Evolutionary conservation across 2,329 filamentous ascomycete species (phyloP).

Genomic region (Trichoderma brevicompactum): DNA sequence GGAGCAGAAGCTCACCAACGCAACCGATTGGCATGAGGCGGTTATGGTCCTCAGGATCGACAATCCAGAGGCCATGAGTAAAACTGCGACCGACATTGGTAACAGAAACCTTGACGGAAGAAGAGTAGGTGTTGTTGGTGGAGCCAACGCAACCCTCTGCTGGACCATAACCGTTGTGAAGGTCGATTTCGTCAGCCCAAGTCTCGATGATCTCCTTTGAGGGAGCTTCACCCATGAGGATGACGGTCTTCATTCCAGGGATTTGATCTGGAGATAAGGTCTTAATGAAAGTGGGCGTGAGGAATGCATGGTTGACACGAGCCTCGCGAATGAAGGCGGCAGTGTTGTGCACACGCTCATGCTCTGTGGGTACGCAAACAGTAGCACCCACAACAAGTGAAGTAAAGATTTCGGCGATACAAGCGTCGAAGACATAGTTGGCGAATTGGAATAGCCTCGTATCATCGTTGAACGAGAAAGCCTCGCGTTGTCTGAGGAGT

Average conservation of each 20-base stretch:
- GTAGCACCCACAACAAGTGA: slow-evolving; percentile 1
- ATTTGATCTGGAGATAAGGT: slow-evolving; percentile 5
- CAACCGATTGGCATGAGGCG: slow-evolving; percentile 32
- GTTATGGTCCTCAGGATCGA: slow-evolving; percentile 32
- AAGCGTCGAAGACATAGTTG: slow-evolving; percentile 23
- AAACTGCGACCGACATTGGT: slow-evolving; percentile 15
- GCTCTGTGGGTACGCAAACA: slow-evolving; percentile 22
- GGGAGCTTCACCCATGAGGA: slow-evolving; percentile 28
- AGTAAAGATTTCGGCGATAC: slow-evolving; percentile 11
- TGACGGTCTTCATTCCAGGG: slow-evolving; percentile 27
- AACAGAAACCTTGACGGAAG: background rate
- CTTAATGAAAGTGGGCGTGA: slow-evolving; percentile 30
- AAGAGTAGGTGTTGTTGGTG: background rate
- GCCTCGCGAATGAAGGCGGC: slow-evolving; percentile 19
- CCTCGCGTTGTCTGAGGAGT: slow-evolving; percentile 13
- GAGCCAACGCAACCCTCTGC: slow-evolving; percentile 27
- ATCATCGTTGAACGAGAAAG: background rate
- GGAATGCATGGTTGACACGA: slow-evolving; percentile 18
- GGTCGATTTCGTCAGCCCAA: slow-evolving; percentile 28
- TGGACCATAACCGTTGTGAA: slow-evolving; percentile 33
- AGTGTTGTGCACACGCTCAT: slow-evolving; percentile 8
- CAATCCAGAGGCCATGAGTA: slow-evolving; percentile 32
- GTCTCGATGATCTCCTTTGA: slow-evolving; percentile 39
- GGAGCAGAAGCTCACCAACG: slow-evolving; percentile 35
- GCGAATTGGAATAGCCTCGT: slow-evolving; percentile 27